phyloP scores from a whole-genome alignment of 164 flowering plant species.

The Warburgia ugandensis region DNA sequence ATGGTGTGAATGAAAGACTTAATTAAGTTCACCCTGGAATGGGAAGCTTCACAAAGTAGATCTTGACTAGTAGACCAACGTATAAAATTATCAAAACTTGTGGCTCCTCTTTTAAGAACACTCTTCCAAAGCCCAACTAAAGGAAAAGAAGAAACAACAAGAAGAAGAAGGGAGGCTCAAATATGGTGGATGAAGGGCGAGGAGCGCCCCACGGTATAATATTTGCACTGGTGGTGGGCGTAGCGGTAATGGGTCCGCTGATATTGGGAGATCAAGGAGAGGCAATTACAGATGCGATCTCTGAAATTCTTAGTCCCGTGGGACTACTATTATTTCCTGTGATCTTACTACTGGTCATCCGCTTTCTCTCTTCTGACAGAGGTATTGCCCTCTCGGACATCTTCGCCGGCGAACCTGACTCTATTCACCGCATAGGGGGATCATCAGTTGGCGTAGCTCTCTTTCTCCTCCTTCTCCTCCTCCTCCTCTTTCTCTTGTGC shows the following conservation, averaged over 20 bases:
- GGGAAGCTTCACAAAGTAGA: too few species aligned
- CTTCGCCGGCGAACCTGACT: slow-evolving; percentile 68
- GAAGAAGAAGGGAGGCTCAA: background rate
- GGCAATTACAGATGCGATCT: slow-evolving; percentile 50
- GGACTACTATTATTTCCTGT: slow-evolving; percentile 71
- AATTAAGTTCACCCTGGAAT: too few species aligned
- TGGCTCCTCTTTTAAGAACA: too few species aligned
- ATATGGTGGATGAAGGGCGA: slow-evolving; percentile 26
- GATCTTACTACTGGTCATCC: slow-evolving; percentile 59
- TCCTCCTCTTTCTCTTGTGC: slow-evolving; percentile 60
- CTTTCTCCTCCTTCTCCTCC: slow-evolving; percentile 47
- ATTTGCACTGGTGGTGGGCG: slow-evolving; percentile 47
- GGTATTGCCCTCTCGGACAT: slow-evolving; percentile 40
- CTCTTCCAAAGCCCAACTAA: too few species aligned
- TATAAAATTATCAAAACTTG: too few species aligned
- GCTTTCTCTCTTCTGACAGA: slow-evolving; percentile 74
- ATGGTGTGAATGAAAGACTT: too few species aligned
- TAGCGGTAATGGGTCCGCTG: slow-evolving; percentile 37
- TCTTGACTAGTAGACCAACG: too few species aligned
- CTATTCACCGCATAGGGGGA: slow-evolving; percentile 81
- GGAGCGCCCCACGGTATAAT: slow-evolving; percentile 55
- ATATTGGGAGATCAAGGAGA: slow-evolving; percentile 48
- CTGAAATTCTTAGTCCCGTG: slow-evolving; percentile 54
- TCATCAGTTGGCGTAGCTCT: slow-evolving; percentile 87
- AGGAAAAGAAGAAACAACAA: too few species aligned